Evolutionary conservation across 805 yeast species (phyloP).

Genomic region (Saccharomycopsis fibuligera): DNA sequence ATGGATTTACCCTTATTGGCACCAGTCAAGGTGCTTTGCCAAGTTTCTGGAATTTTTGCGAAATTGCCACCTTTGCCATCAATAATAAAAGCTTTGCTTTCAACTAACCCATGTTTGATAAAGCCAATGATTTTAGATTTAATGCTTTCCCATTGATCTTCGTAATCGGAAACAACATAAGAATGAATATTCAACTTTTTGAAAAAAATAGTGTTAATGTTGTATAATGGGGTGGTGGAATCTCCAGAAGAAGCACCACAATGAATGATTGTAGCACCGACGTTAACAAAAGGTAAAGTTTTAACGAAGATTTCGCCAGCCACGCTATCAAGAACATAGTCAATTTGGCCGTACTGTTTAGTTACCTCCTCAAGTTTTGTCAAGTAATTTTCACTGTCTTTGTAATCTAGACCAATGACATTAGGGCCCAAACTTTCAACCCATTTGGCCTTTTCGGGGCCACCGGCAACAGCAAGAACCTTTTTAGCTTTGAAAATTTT

Average conservation of each 20-base stretch:
- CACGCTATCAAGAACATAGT: constrained; percentile 54
- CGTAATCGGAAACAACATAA: constrained; percentile 43
- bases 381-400: constrained; percentile 34
- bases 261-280: constrained; percentile 41
- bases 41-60: constrained; percentile 38
- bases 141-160: constrained; percentile 13
- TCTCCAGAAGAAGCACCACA: constrained; percentile 62
- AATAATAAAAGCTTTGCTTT: constrained; percentile 33
- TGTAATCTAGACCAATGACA: constrained; percentile 47
- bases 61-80: constrained; percentile 40
- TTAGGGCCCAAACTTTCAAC: constrained; percentile 52
- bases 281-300: constrained; percentile 32
- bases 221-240: constrained; percentile 28
- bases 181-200: constrained; percentile 49
- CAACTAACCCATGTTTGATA: constrained; percentile 35
- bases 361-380: constrained; percentile 33
- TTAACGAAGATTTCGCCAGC: constrained; percentile 51
- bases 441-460: constrained; percentile 45
- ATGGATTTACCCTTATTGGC: constrained; percentile 46
- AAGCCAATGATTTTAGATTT: neutral
- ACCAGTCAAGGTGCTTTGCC: constrained; percentile 42
- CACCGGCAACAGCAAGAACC: constrained; percentile 60
- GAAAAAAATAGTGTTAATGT: constrained; percentile 32
- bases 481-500: constrained; percentile 44
- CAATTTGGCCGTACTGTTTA: constrained; percentile 26